phyloP scores from a whole-genome alignment of 495 filamentous ascomycete genomes.

The Gamarada debralockiae region DNA sequence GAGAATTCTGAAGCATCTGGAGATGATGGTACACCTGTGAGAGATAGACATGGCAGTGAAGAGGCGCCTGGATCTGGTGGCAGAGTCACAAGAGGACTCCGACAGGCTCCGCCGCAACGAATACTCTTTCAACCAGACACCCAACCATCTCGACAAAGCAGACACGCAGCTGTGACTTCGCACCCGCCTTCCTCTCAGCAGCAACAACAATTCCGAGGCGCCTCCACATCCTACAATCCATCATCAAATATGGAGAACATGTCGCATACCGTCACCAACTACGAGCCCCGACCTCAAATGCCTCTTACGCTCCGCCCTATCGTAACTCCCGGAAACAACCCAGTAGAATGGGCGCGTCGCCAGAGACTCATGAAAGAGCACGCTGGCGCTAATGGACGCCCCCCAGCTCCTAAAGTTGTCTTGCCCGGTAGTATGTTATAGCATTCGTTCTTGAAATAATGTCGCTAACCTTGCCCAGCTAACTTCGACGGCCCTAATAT shows the following conservation, averaged over 20 bases:
- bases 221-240: slow-evolving; percentile 26
- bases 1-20: slow-evolving; percentile 50
- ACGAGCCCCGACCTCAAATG: slow-evolving; percentile 52
- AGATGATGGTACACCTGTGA: slow-evolving; percentile 59
- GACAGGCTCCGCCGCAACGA: slow-evolving; percentile 74
- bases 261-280: slow-evolving; percentile 51
- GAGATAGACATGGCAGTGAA: slow-evolving; percentile 54
- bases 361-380: slow-evolving; percentile 26
- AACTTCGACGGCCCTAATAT: slow-evolving; percentile 76
- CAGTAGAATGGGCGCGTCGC: slow-evolving; percentile 51
- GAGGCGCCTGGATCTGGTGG: slow-evolving; percentile 56
- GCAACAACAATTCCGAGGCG: slow-evolving; percentile 19
- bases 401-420: slow-evolving; percentile 32
- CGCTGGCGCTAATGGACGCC: neutral
- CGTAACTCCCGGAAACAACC: slow-evolving; percentile 65
- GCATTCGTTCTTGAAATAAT: neutral
- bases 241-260: slow-evolving; percentile 33
- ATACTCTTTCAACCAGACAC: slow-evolving; percentile 80
- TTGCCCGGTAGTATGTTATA: slow-evolving; percentile 45
- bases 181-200: slow-evolving; percentile 24
- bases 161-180: slow-evolving; percentile 46
- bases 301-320: slow-evolving; percentile 64
- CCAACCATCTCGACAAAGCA: slow-evolving; percentile 51
- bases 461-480: slow-evolving; percentile 29
- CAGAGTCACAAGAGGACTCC: slow-evolving; percentile 62